These are phyloP conservation scores for Geum urbanum DNA, from an alignment of 306 rosid genomes.

Conservation along the genomic window DNA sequence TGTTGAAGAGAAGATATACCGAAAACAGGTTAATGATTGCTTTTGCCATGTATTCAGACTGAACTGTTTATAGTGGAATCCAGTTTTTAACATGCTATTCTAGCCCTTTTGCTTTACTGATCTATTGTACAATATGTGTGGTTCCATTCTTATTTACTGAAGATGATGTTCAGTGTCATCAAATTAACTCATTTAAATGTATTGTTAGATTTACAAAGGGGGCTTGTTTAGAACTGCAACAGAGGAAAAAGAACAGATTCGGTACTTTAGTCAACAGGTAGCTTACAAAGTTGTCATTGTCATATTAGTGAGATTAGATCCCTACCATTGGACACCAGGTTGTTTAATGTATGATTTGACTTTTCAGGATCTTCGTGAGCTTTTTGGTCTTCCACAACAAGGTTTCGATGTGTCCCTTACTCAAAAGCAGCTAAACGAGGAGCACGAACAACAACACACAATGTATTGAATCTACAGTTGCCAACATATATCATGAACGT, in stretches of 20 bases:
- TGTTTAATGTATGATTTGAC: conserved; percentile 9
- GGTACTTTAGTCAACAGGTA: conserved; percentile 96
- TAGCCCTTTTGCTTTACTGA: background rate
- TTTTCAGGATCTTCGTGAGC: conserved; percentile 82
- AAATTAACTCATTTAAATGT: conserved; percentile 19
- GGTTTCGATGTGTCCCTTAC: conserved; percentile 93
- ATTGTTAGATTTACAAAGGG: conserved; percentile 66
- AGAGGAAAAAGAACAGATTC: conserved; percentile 88
- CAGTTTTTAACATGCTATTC: background rate
- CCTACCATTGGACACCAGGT: background rate
- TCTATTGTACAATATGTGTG: background rate
- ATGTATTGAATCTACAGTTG: conserved; percentile 40
- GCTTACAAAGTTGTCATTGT: conserved; percentile 3
- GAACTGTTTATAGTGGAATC: no score
- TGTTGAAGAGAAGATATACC: conserved; percentile 92
- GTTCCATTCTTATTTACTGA: background rate
- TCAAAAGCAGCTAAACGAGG: conserved; percentile 75
- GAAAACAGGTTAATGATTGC: conserved; percentile 66
- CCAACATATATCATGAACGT: background rate
- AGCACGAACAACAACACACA: conserved; percentile 63
- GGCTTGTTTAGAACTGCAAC: conserved; percentile 89
- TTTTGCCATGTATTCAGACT: background rate
- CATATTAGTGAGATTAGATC: background rate
- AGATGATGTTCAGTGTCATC: conserved; percentile 4
- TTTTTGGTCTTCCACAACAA: conserved; percentile 81